phyloP scores from a whole-genome alignment of 805 yeast species.

The Metschnikowia hibisci region DNA sequence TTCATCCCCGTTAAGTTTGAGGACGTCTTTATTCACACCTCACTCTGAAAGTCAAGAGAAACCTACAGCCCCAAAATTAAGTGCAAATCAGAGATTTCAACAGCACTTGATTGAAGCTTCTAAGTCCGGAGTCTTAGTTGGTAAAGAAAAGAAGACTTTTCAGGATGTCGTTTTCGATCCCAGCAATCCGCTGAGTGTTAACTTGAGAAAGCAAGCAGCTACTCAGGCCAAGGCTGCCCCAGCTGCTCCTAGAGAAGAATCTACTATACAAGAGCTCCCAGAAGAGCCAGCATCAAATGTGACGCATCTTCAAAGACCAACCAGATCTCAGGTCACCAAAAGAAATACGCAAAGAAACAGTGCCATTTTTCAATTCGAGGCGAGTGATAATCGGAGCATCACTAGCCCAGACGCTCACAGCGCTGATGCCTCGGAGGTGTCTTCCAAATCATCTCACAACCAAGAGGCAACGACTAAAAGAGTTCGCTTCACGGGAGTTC shows the following conservation, averaged over 20 bases:
- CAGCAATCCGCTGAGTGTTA: constrained; percentile 26
- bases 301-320: constrained; percentile 4
- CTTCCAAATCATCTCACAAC: constrained; percentile 13
- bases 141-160: constrained; percentile 35
- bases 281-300: not conserved
- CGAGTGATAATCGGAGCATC: not conserved
- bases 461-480: constrained; percentile 27
- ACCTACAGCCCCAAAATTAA: constrained; percentile 17
- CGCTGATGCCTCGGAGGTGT: not conserved
- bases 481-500: constrained; percentile 52
- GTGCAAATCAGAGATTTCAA: constrained; percentile 39
- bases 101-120: constrained; percentile 38
- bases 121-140: constrained; percentile 32
- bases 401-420: not conserved
- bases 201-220: constrained; percentile 12
- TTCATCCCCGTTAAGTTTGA: constrained; percentile 8
- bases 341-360: constrained; percentile 27
- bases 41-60: constrained; percentile 13
- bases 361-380: constrained; percentile 15
- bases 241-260: not conserved
- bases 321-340: constrained; percentile 17
- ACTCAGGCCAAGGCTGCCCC: not conserved
- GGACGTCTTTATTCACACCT: constrained; percentile 7
- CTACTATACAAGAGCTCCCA: not conserved
- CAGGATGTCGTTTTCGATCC: constrained; percentile 40